Evolutionary conservation across 2,329 filamentous ascomycete genomes (phyloP).

Genomic region (Pseudomassariella vexata): DNA sequence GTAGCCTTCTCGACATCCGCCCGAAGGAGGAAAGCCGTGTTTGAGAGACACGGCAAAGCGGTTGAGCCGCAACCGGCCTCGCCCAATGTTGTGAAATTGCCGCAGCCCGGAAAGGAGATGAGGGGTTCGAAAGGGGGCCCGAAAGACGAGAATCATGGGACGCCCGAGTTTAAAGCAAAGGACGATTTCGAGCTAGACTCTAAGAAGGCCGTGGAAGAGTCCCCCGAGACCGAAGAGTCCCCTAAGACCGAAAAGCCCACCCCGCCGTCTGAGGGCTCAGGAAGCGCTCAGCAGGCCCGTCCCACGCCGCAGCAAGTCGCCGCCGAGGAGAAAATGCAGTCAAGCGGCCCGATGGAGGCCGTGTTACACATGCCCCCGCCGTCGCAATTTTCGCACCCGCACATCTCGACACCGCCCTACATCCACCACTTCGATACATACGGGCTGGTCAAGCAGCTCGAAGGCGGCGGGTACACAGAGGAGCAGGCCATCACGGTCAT

Average conservation of each 20-base stretch:
- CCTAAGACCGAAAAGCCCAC: constrained; percentile 9
- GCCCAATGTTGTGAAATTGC: constrained; percentile 21
- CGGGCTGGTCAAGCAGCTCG: constrained; percentile 75
- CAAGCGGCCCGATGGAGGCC: constrained; percentile 43
- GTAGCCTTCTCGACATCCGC: constrained; percentile 32
- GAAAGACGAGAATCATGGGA: too few species aligned
- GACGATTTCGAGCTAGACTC: neutral
- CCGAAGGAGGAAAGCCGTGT: constrained; percentile 32
- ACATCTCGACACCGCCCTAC: constrained; percentile 70
- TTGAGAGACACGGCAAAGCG: constrained; percentile 55
- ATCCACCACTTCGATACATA: constrained; percentile 98
- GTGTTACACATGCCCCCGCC: constrained; percentile 35
- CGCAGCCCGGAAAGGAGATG: constrained; percentile 14
- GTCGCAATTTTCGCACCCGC: constrained; percentile 36
- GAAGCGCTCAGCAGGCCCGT: constrained; percentile 11
- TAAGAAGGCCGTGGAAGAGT: constrained; percentile 8
- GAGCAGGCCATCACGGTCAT: constrained; percentile 79
- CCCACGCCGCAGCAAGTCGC: constrained; percentile 23
- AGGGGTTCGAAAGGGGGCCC: too few species aligned
- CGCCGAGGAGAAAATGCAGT: constrained; percentile 31
- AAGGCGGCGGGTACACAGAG: constrained; percentile 63
- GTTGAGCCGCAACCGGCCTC: constrained; percentile 43
- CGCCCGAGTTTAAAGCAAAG: too few species aligned
- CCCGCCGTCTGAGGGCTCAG: constrained; percentile 3
- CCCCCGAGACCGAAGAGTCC: constrained; percentile 2